Evolutionary conservation across 352 stramenopile genomes (phyloP), one percentile per base, ranked within the genome.

Genomic region (Phytophthora podocarpi): DNA sequence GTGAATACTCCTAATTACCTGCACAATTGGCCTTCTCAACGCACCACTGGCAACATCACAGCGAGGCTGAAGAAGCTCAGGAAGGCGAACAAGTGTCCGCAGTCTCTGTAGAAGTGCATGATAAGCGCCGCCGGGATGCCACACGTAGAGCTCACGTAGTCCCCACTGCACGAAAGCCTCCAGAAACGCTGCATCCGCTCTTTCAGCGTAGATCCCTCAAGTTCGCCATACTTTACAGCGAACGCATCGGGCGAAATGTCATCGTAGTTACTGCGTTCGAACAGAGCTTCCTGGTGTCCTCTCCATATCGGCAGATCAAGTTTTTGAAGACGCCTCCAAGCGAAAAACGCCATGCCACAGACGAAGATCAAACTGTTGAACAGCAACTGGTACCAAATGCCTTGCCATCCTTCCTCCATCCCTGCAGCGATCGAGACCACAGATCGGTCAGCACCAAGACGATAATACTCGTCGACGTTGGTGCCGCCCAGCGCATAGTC

Each of bases 251-350:
- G 49, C 6, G 76, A 60, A 0, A 90, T 56, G 24, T 82, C 67
- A 35, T 91, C 85, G 43, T 82, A 90, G 69, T 94, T 92, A 40
- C 73, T 74, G 27, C 80, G 84, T 50, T 92, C 76, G 66, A 94
- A 94, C 11, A 94, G 74, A 12, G 67, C 68, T 21, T 72, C 74
- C 1, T 78, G 74, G 31, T 88, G 74, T 2, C 70, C 72, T n/a
- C 78, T 61, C 79, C 80, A 94, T 34, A 91, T 77, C 2, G 82
- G 82, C 31, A 91, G 63, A 20, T 79, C 54, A 4, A 92, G 37
- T 23, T 55, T 70, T 26, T 87, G 78, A 4, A 90, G 28, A 10
- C 80, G 70, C 21, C 80, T 71, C 74, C 75, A 91, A 3, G 67
- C 71, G 46, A 93, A 93, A 60, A 92, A 91, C 2, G 51, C 31